Evolutionary conservation across 1,284 basidiomycete genomes (phyloP), one percentile per base, ranked within the genome.

Genomic region (Cryptococcus maquisensis): DNA sequence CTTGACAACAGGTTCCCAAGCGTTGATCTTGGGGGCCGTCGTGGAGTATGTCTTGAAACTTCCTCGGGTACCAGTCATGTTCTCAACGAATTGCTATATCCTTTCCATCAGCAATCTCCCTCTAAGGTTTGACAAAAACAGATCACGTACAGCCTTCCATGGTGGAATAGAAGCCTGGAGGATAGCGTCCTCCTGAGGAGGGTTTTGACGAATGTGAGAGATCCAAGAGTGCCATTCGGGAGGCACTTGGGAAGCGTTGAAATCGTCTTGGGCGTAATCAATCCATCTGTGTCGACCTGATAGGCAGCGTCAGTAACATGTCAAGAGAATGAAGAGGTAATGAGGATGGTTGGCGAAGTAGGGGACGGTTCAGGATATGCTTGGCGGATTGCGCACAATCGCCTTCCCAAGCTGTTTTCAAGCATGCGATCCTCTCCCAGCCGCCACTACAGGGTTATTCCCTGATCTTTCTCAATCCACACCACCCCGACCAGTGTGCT

Each of bases 201-300:
- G 82, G 39, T 85, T 82, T 63, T 84, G 82, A 47, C 93, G 88
- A 68, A 94, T 95, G 71, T 95, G 90, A n/a, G 81, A 80, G 28
- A 96, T 76, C 93, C 93, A 97, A 8, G 91, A 84, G 76, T 94
- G 91, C 94, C 94, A 96, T 76, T 93, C 91, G 2, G 91, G 83
- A 32, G 91, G 88, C 37, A 94, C 85, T 79, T 97, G 93, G 0
- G 89, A 83, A 10, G 88, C 89, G 70, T 95, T 88, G 76, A 82
- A 86, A 64, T 93, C 84, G 72, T 94, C 87, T 79, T 93, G 90
- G 36, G 86, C 81, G 68, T 83, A 91, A 78, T 95, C 93, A 44
- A 96, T 86, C 93, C 92, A 95, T 74, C 92, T 83, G 72, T 93
- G 90, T 67, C 92, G 88, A 67, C 90, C 90, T 90, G 62, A 4